These are phyloP conservation scores for Boletus barrowsii DNA, from an alignment of 768 basidiomycete species.

Conservation along the genomic window DNA sequence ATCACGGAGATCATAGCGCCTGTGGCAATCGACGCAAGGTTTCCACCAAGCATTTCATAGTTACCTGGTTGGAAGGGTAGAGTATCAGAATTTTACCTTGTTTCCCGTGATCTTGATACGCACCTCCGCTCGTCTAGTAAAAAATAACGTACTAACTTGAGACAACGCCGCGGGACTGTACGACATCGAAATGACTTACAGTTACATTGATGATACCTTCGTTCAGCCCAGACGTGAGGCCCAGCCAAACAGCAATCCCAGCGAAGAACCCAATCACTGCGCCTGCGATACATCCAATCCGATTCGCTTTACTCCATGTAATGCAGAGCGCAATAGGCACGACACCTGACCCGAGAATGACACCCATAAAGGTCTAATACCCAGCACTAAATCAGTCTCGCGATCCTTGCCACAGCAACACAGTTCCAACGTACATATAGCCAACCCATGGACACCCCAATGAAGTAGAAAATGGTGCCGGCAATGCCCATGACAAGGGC, in stretches of 20 bases:
- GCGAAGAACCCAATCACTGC: slow-evolving; percentile 64
- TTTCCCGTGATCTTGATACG: slow-evolving; percentile 27
- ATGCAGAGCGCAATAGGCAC: slow-evolving; percentile 84
- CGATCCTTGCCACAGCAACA: neutral
- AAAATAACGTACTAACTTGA: neutral
- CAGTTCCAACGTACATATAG: slow-evolving; percentile 62
- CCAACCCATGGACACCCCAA: slow-evolving; percentile 93
- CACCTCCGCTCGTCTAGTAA: slow-evolving; percentile 48
- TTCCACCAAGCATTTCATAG: slow-evolving; percentile 82
- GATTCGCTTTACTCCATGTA: slow-evolving; percentile 84
- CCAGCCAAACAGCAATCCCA: slow-evolving; percentile 83
- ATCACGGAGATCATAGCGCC: slow-evolving; percentile 73
- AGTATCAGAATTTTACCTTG: neutral
- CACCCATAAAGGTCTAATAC: slow-evolving; percentile 79
- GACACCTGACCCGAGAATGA: slow-evolving; percentile 80
- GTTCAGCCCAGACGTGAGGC: slow-evolving; percentile 71
- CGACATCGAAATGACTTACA: slow-evolving; percentile 34
- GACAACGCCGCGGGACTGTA: neutral
- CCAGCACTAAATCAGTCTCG: neutral
- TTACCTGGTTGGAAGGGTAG: slow-evolving; percentile 31
- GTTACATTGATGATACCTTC: slow-evolving; percentile 66
- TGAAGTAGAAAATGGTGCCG: slow-evolving; percentile 83
- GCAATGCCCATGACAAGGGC: slow-evolving; percentile 78
- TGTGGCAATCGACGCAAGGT: slow-evolving; percentile 79
- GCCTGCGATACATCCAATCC: slow-evolving; percentile 78